phyloP scores from a whole-genome alignment of 2,329 filamentous ascomycete species.

The Fusarium sarcochroum region DNA sequence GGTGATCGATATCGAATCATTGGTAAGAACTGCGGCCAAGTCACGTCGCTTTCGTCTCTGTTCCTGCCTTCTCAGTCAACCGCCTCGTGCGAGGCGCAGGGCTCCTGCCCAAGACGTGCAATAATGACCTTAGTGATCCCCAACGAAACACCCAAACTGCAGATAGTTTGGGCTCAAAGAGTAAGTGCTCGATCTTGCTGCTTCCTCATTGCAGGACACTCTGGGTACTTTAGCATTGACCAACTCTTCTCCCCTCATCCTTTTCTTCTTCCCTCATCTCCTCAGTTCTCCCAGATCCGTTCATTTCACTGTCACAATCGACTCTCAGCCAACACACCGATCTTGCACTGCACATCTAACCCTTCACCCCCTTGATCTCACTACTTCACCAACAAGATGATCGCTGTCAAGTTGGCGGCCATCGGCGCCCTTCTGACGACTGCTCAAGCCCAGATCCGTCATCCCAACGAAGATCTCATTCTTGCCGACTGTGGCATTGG shows the following conservation, averaged over 20 bases:
- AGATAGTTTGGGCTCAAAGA: too few relatives aligned
- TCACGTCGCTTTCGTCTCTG: background rate
- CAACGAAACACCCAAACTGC: constrained; percentile 10
- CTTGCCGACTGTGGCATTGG: constrained; percentile 61
- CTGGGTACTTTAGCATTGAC: too few relatives aligned
- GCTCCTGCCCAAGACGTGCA: constrained; percentile 14
- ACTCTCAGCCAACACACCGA: background rate
- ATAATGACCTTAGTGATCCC: background rate
- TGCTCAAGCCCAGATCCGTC: constrained; percentile 43
- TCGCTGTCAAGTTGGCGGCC: constrained; percentile 43
- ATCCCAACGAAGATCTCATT: constrained; percentile 55
- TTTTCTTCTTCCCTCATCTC: constrained; percentile 10
- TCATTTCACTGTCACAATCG: background rate
- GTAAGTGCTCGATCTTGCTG: background rate
- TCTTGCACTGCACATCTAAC: background rate
- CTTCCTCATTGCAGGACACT: background rate
- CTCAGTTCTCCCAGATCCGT: background rate
- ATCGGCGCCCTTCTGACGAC: constrained; percentile 44
- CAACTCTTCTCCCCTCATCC: constrained; percentile 9
- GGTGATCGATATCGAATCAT: too few relatives aligned
- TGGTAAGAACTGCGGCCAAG: background rate
- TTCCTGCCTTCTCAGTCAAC: constrained; percentile 6
- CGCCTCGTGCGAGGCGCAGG: too few relatives aligned
- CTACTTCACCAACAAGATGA: constrained; percentile 38
- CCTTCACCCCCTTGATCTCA: background rate